Evolutionary conservation across 257 asterid species (phyloP).

Genomic region (Linaria vulgaris): DNA sequence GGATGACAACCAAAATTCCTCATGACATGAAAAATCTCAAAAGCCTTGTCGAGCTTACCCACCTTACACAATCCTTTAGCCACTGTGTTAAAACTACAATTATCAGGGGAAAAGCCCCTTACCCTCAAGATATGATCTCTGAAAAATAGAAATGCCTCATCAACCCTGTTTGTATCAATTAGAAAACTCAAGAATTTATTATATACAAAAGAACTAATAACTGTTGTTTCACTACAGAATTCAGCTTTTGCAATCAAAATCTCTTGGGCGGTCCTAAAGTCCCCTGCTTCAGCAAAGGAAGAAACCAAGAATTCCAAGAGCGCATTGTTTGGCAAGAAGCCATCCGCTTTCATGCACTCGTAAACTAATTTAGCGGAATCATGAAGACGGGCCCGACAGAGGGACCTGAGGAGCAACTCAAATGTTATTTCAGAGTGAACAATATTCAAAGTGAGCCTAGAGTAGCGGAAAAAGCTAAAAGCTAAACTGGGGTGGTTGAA

Average conservation of each 20-base stretch:
- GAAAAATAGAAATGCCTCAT: conserved; percentile 72
- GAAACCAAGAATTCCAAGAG: conserved; percentile 46
- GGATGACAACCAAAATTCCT: conserved; percentile 58
- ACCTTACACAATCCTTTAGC: conserved; percentile 67
- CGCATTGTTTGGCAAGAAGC: conserved; percentile 39
- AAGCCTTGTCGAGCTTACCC: conserved; percentile 63
- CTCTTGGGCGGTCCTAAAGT: conserved; percentile 56
- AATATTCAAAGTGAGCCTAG: conserved; percentile 62
- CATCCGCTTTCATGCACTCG: conserved; percentile 62
- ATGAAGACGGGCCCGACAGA: conserved; percentile 53
- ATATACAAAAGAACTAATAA: conserved; percentile 52
- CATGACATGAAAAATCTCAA: conserved; percentile 61
- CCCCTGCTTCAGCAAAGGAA: conserved; percentile 51
- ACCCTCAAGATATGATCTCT: conserved; percentile 55
- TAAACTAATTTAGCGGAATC: conserved; percentile 52
- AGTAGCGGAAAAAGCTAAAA: conserved; percentile 59
- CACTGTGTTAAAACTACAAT: conserved; percentile 72
- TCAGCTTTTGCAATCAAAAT: conserved; percentile 65
- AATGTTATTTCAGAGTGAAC: conserved; percentile 48
- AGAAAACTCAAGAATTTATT: conserved; percentile 63
- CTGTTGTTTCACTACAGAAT: conserved; percentile 39
- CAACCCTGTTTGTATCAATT: conserved; percentile 43
- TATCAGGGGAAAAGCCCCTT: conserved; percentile 55
- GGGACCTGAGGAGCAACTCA: conserved; percentile 61
- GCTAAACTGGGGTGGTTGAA: conserved; percentile 60